A percentile compares a stretch with the other conserved stretches of the same genome.
phyloP scores from a whole-genome alignment of 179 eudicot species.

The Drosera spatulata region DNA sequence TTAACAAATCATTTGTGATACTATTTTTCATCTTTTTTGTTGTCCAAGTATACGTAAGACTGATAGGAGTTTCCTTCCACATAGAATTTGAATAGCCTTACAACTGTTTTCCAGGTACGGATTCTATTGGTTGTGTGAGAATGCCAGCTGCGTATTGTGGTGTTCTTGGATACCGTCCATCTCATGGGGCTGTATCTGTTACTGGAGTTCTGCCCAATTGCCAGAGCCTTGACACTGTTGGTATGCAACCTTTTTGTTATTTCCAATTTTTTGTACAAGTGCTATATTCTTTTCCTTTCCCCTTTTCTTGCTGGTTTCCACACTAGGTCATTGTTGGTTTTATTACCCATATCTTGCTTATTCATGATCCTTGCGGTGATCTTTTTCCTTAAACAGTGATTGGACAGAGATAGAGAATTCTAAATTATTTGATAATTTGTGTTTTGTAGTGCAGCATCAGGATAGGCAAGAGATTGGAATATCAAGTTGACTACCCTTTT shows the following conservation, averaged over 20 bases:
- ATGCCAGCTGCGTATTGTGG: slow-evolving; percentile 88
- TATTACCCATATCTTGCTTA: slow-evolving; percentile 24
- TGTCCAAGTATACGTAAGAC: no score
- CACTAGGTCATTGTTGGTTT: background rate
- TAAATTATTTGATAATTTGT: background rate
- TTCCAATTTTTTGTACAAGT: background rate
- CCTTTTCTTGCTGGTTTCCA: background rate
- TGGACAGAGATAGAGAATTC: no score
- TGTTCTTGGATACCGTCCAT: slow-evolving; percentile 74
- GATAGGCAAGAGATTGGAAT: no score
- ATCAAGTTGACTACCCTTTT: background rate
- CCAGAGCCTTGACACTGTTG: slow-evolving; percentile 79
- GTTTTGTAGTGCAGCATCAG: background rate
- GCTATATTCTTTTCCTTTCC: background rate
- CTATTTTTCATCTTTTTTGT: no score
- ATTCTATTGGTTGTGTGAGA: slow-evolving; percentile 70
- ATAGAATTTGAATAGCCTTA: no score
- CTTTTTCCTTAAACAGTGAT: no score
- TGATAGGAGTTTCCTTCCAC: no score
- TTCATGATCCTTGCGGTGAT: no score
- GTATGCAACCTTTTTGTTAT: slow-evolving; percentile 21
- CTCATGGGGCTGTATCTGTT: slow-evolving; percentile 68
- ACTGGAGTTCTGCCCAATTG: slow-evolving; percentile 67
- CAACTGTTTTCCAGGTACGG: slow-evolving; percentile 45
- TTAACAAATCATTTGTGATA: slow-evolving; percentile 5